Percentiles rank a stretch among this genome's conserved stretches.
These are phyloP conservation scores for Mycotypha africana DNA, from an alignment of 371 early-diverging fungal genomes.

Conservation along the genomic window DNA sequence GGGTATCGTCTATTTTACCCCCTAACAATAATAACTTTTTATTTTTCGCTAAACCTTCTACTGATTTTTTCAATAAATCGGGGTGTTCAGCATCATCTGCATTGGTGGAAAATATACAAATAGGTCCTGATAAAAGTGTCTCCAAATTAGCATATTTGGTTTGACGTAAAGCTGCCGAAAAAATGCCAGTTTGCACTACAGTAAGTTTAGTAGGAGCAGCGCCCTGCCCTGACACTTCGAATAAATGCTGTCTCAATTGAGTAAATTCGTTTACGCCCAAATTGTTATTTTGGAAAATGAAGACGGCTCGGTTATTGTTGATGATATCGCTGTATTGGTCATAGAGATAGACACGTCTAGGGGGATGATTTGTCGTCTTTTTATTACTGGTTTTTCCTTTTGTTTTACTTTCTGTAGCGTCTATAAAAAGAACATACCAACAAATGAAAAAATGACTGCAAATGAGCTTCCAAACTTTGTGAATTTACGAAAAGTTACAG, in stretches of 20 bases:
- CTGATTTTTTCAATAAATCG: slow-evolving; percentile 38
- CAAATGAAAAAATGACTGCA: no score
- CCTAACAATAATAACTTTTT: slow-evolving; percentile 60
- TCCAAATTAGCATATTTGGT: slow-evolving; percentile 54
- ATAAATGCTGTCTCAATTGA: slow-evolving; percentile 47
- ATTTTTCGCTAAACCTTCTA: slow-evolving; percentile 49
- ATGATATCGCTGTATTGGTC: slow-evolving; percentile 46
- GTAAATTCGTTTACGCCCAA: slow-evolving; percentile 58
- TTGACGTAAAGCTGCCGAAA: slow-evolving; percentile 45
- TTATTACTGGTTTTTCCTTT: no score
- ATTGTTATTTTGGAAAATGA: slow-evolving; percentile 68
- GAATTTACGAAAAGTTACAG: neutral
- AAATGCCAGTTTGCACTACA: slow-evolving; percentile 50
- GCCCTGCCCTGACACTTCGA: slow-evolving; percentile 18
- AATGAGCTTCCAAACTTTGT: no score
- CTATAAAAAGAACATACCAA: no score
- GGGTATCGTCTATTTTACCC: slow-evolving; percentile 53
- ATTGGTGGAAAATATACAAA: slow-evolving; percentile 50
- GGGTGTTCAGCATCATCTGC: slow-evolving; percentile 30
- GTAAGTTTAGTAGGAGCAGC: slow-evolving; percentile 30
- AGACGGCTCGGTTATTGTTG: slow-evolving; percentile 48
- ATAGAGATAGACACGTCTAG: slow-evolving; percentile 46
- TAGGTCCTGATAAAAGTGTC: slow-evolving; percentile 52
- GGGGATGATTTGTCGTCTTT: slow-evolving; percentile 27
- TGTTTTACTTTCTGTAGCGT: slow-evolving; percentile 26